These are phyloP conservation scores for Tolypocladium ovalisporum DNA, from an alignment of 2,329 filamentous ascomycete species.

Conservation along the genomic window DNA sequence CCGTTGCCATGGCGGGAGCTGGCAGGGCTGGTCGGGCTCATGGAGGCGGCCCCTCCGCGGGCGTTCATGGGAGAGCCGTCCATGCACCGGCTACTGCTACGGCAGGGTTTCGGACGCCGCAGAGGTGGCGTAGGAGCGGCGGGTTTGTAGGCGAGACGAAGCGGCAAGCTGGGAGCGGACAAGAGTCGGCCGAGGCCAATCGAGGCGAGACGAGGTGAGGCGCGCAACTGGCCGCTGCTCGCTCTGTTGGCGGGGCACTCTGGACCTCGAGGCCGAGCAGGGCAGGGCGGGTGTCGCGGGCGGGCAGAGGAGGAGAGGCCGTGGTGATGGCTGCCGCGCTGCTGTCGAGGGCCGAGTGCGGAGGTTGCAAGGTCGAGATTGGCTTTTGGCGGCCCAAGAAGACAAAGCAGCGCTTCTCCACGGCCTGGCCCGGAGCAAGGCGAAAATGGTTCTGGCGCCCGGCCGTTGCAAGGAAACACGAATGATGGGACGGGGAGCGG, in stretches of 20 bases:
- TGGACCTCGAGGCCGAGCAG: too few relatives aligned
- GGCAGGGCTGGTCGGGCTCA: slow-evolving; percentile 45
- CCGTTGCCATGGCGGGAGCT: slow-evolving; percentile 40
- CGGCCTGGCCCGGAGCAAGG: not conserved
- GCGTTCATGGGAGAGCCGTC: slow-evolving; percentile 35
- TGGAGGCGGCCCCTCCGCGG: slow-evolving; percentile 34
- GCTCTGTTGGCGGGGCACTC: slow-evolving; percentile 5
- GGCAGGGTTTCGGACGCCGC: slow-evolving; percentile 6
- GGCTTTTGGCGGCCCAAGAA: not conserved
- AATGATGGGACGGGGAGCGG: not conserved
- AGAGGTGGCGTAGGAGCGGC: not conserved
- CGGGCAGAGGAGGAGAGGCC: not conserved
- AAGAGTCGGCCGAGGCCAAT: slow-evolving; percentile 7
- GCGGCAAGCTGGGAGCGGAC: not conserved
- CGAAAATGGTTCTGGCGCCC: not conserved
- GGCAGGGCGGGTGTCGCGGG: slow-evolving; percentile 5
- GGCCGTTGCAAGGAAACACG: not conserved
- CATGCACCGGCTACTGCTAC: slow-evolving; percentile 25
- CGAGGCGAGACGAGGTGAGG: not conserved
- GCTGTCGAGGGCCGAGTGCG: slow-evolving; percentile 19
- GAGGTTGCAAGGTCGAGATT: slow-evolving; percentile 10
- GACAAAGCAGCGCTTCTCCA: not conserved
- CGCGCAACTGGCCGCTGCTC: not conserved
- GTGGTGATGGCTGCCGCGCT: slow-evolving; percentile 6
- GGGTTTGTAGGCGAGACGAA: not conserved